Evolutionary conservation across 2,329 filamentous ascomycete species (phyloP), one percentile per base, ranked within the genome.

Genomic region (Fusarium acutatum): DNA sequence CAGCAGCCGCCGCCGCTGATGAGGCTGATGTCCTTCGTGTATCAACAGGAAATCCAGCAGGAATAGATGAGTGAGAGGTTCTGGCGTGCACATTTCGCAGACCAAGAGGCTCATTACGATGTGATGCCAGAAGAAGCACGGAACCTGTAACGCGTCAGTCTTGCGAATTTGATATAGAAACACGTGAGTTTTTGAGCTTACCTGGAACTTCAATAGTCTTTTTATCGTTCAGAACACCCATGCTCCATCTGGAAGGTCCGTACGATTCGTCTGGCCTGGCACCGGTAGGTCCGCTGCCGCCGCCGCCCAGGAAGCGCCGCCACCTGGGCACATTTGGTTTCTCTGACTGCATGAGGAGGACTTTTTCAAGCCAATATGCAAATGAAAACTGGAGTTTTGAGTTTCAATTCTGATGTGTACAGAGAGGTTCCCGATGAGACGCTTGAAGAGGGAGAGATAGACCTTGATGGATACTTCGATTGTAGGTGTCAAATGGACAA

Each of bases 181-280:
- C 52, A 17, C 14, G 17, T 14, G 20, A 18, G 22, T 28, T 53
- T 22, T 28, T 34, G 8, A 26, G 28, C 88, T 72, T 84, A 95
- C 94, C 94, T 74, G 95, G 95, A 18, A 97, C 95, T 83, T 97
- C 93, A 71, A 96, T 93, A 0, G 95, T 97, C 64, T 92, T 82
- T 53, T 85, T 89, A 77, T 96, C 94, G 78, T 94, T 95, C 72
- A 97, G 82, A 32, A 98, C 93, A n/a, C 95, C 95, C 84, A 97
- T 85, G 54, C 84, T 88, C 89, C 88, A 91, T 82, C 80, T 87
- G 12, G 84, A 79, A 32, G 75, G 78, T 13, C 69, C 71, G 22
- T 64, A 60, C 20, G 59, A 49, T 46, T 67, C 69, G 38, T 71
- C 66, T 34, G 66, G 65, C 41, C 26, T 30, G 58, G 67, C 38